phyloP scores from a whole-genome alignment of 2,329 filamentous ascomycete genomes.

The Bipolaris gigantea region DNA sequence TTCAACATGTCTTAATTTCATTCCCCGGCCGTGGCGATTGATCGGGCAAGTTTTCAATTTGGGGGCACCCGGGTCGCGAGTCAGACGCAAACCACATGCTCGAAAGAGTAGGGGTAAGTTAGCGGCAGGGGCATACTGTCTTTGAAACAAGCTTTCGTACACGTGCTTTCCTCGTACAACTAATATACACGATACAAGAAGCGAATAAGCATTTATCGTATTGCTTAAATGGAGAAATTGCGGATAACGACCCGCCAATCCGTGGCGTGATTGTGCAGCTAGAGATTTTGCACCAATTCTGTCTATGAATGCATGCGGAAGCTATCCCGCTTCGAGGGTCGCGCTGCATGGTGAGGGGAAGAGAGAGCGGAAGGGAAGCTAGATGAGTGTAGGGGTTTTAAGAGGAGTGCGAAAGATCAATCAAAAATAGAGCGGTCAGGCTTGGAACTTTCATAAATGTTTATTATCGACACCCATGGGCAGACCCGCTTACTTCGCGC shows the following conservation, averaged over 20 bases:
- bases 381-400: too few species aligned
- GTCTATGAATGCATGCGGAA: not conserved
- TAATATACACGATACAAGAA: not conserved
- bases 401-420: not conserved
- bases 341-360: not conserved
- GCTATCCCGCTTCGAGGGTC: not conserved
- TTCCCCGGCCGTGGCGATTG: too few species aligned
- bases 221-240: constrained; percentile 1
- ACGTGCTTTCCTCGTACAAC: not conserved
- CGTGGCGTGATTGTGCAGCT: not conserved
- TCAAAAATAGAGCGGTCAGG: not conserved
- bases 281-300: not conserved
- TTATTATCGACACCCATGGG: not conserved
- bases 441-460: not conserved
- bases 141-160: not conserved
- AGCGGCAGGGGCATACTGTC: not conserved
- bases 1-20: not conserved
- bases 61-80: too few species aligned
- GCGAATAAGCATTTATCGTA: not conserved
- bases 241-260: not conserved
- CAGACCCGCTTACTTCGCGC: not conserved
- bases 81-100: not conserved
- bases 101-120: not conserved
- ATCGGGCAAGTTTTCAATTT: too few species aligned
- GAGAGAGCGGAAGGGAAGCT: too few species aligned